Evolutionary conservation across 768 basidiomycete genomes (phyloP).

Genomic region (Phanerodontia chrysosporium): DNA sequence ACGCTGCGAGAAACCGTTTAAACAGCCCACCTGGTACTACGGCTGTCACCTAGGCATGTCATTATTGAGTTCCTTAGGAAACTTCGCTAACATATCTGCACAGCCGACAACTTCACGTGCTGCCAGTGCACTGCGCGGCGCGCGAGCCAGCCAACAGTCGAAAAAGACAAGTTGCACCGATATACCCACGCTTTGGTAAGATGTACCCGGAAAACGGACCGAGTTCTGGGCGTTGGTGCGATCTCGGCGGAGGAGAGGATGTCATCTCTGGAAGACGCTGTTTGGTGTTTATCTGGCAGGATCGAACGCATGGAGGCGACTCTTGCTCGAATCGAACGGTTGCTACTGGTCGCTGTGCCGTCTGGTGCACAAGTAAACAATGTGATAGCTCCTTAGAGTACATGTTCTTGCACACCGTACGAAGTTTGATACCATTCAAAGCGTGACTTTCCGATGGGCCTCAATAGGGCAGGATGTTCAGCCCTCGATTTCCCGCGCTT

Average conservation of each 20-base stretch:
- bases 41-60: conserved; percentile 1
- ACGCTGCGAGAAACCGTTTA: conserved; percentile 1
- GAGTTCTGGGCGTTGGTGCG: conserved; percentile 12
- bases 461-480: too few relatives aligned
- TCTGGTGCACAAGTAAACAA: not conserved
- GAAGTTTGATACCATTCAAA: too few relatives aligned
- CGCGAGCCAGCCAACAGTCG: conserved; percentile 4
- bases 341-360: conserved; percentile 13
- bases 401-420: too few relatives aligned
- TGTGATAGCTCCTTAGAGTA: too few relatives aligned
- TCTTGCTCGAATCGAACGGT: conserved; percentile 16
- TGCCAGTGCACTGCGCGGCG: conserved; percentile 18
- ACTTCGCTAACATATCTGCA: not conserved
- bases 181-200: conserved; percentile 21
- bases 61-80: not conserved
- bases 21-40: conserved; percentile 14
- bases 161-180: conserved; percentile 11
- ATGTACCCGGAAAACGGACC: conserved; percentile 7
- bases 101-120: conserved; percentile 22
- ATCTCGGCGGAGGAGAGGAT: conserved; percentile 21
- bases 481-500: too few relatives aligned
- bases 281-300: conserved; percentile 13
- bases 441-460: too few relatives aligned
- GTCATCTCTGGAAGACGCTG: conserved; percentile 14
- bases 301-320: conserved; percentile 15